Conservation (phyloP, 2,329 filamentous ascomycete species). For the Penicillium sp. region DNA sequence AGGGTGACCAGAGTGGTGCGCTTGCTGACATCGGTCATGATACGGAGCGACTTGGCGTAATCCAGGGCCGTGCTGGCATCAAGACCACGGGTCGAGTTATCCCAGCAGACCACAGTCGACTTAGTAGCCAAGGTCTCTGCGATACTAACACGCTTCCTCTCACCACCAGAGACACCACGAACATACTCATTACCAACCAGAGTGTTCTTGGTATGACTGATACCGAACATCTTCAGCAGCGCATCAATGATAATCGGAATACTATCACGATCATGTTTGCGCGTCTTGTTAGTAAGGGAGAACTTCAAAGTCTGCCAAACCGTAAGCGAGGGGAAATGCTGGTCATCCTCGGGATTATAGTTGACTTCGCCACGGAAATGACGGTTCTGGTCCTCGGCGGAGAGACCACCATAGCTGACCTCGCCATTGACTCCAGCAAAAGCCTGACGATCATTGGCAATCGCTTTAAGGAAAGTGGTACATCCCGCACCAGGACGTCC, state of each 20-base stretch:
- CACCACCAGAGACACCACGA: slow-evolving; percentile 75
- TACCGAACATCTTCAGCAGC: slow-evolving; percentile 75
- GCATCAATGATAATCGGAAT: slow-evolving; percentile 70
- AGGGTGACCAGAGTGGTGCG: slow-evolving; percentile 70
- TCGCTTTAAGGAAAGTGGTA: slow-evolving; percentile 73
- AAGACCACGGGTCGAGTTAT: slow-evolving; percentile 77
- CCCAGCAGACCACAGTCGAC: slow-evolving; percentile 73
- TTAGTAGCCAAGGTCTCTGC: slow-evolving; percentile 75
- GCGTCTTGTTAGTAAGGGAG: slow-evolving; percentile 72
- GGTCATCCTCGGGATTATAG: slow-evolving; percentile 76
- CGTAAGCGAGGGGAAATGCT: slow-evolving; percentile 71
- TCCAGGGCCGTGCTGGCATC: slow-evolving; percentile 78
- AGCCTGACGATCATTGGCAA: slow-evolving; percentile 67
- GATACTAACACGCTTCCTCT: slow-evolving; percentile 77
- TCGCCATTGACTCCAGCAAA: slow-evolving; percentile 69
- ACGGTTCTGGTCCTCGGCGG: slow-evolving; percentile 66
- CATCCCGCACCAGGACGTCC: slow-evolving; percentile 74
- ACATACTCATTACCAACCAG: slow-evolving; percentile 72
- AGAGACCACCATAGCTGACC: slow-evolving; percentile 70
- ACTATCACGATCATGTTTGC: slow-evolving; percentile 61
- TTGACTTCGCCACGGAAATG: slow-evolving; percentile 73
- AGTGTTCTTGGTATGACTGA: slow-evolving; percentile 72
- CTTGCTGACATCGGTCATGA: slow-evolving; percentile 75
- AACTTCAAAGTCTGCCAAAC: slow-evolving; percentile 79
- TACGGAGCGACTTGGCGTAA: slow-evolving; percentile 67